Evolutionary conservation across 2,329 filamentous ascomycete genomes (phyloP).

Genomic region (Cladosporium sp.): DNA sequence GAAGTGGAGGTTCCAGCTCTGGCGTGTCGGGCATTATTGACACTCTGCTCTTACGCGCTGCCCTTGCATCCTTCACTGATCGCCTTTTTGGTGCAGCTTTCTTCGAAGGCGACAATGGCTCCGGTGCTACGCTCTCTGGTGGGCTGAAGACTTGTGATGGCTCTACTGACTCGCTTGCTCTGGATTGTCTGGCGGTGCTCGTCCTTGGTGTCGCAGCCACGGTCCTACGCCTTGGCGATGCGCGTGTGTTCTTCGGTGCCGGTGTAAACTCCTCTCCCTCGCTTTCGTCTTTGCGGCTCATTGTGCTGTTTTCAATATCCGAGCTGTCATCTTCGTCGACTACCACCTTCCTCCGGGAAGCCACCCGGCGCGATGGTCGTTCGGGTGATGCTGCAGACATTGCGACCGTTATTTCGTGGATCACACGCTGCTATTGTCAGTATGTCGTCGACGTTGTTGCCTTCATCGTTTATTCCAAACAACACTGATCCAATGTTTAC

Average conservation of each 20-base stretch:
- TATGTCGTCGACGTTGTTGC: not conserved
- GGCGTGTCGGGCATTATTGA: constrained; percentile 36
- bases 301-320: constrained; percentile 55
- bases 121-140: constrained; percentile 47
- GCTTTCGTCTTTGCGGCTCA: constrained; percentile 47
- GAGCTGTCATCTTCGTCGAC: constrained; percentile 62
- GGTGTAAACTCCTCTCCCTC: constrained; percentile 73
- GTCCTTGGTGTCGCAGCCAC: constrained; percentile 46
- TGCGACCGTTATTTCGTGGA: not conserved
- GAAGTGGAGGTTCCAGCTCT: constrained; percentile 29
- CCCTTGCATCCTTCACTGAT: constrained; percentile 48
- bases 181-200: constrained; percentile 40
- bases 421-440: constrained; percentile 1
- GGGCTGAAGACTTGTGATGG: constrained; percentile 59
- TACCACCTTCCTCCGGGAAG: constrained; percentile 66
- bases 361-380: constrained; percentile 57
- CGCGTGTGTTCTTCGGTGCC: constrained; percentile 57
- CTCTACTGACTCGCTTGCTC: constrained; percentile 49
- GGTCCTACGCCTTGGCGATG: constrained; percentile 53
- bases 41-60: constrained; percentile 36
- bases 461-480: not conserved
- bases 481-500: constrained; percentile 7
- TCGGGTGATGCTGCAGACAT: constrained; percentile 33
- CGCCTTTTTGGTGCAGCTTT: constrained; percentile 64
- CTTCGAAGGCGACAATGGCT: constrained; percentile 53